Evolutionary conservation across 2,329 filamentous ascomycete species (phyloP).

Genomic region (Cladophialophora immunda): DNA sequence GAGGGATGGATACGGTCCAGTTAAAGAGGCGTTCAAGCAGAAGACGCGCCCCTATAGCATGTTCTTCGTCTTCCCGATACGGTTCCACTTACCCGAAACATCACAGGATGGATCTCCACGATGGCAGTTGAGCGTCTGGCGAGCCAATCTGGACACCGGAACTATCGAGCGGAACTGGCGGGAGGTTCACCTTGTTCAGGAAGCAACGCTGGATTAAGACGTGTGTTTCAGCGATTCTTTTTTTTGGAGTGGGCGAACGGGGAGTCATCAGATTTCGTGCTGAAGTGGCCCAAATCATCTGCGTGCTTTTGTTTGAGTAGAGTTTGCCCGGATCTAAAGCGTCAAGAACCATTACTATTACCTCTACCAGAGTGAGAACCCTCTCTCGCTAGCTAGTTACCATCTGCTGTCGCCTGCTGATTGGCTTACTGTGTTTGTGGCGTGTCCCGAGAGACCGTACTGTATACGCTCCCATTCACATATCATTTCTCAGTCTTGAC

Average conservation of each 20-base stretch:
- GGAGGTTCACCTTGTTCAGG: slow-evolving; percentile 31
- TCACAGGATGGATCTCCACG: background rate
- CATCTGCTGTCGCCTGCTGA: no score
- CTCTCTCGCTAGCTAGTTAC: no score
- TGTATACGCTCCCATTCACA: no score
- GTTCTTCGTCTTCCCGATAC: slow-evolving; percentile 28
- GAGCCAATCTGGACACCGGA: slow-evolving; percentile 29
- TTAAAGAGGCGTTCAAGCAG: slow-evolving; percentile 11
- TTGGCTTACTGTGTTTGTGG: no score
- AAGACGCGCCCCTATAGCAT: slow-evolving; percentile 16
- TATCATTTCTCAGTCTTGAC: no score
- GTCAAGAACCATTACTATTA: no score
- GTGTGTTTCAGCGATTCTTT: background rate
- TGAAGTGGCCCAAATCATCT: no score
- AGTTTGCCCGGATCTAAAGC: no score
- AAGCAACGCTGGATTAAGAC: slow-evolving; percentile 29
- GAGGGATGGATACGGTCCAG: slow-evolving; percentile 16
- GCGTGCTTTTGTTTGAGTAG: no score
- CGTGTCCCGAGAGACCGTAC: no score
- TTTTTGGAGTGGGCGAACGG: background rate
- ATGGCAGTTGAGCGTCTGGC: slow-evolving; percentile 28
- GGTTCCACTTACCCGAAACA: slow-evolving; percentile 14
- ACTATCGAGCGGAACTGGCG: slow-evolving; percentile 28
- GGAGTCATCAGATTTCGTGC: no score
- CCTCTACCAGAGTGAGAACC: no score